Conservation (phyloP, 495 filamentous ascomycete species). For the Penicillium pulvis region DNA sequence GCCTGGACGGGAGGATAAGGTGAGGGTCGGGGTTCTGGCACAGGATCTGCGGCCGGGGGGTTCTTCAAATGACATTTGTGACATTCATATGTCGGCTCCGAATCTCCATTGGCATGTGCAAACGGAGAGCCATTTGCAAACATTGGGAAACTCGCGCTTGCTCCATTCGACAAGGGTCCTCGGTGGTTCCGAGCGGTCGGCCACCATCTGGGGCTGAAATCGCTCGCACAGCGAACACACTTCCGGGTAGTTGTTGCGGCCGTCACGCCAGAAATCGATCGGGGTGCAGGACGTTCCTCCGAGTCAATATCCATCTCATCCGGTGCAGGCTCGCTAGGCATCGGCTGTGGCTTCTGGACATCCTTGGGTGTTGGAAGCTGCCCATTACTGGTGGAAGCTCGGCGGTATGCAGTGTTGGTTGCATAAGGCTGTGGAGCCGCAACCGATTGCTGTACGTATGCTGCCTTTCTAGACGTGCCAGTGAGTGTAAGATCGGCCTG, state of each 20-base stretch:
- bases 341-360: constrained; percentile 27
- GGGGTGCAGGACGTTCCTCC: constrained; percentile 26
- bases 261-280: constrained; percentile 6
- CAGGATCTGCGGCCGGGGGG: constrained; percentile 20
- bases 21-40: constrained; percentile 40
- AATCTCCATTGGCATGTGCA: constrained; percentile 38
- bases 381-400: constrained; percentile 43
- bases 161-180: constrained; percentile 35
- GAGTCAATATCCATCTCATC: constrained; percentile 45
- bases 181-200: constrained; percentile 33
- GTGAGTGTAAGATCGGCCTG: constrained; percentile 89
- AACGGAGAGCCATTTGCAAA: constrained; percentile 19
- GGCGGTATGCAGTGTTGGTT: constrained; percentile 30
- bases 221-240: constrained; percentile 43
- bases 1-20: constrained; percentile 26
- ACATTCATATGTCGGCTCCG: constrained; percentile 41
- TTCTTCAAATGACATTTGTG: constrained; percentile 57
- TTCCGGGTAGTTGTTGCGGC: constrained; percentile 29
- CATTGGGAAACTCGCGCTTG: constrained; percentile 16
- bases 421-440: constrained; percentile 34
- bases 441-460: constrained; percentile 57
- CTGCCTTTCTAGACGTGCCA: constrained; percentile 88
- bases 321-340: constrained; percentile 29
- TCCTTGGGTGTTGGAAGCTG: constrained; percentile 28
- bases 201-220: constrained; percentile 50